These are phyloP conservation scores for Lenwebbia sp. DNA, from an alignment of 345 rosid genomes.

Conservation along the genomic window DNA sequence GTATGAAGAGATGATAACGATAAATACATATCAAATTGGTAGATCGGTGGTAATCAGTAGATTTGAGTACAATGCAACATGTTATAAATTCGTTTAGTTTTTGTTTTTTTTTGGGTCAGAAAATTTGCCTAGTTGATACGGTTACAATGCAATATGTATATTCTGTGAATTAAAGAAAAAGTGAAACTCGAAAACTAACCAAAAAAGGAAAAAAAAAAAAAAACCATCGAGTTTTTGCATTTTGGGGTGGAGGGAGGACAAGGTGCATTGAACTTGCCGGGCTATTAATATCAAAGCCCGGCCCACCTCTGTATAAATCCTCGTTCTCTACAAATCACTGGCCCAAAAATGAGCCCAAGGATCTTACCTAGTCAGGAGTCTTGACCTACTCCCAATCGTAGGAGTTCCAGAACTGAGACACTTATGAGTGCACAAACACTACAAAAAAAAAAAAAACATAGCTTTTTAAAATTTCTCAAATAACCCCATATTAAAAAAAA, in stretches of 20 bases:
- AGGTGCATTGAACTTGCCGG: not conserved
- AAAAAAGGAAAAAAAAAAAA: not conserved
- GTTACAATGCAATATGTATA: not conserved
- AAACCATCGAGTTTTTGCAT: not conserved
- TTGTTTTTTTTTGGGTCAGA: no score
- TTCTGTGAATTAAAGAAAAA: not conserved
- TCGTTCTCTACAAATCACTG: not conserved
- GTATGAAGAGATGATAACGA: fast-evolving
- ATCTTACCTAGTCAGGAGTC: not conserved
- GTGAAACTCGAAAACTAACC: not conserved
- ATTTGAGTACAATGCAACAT: not conserved
- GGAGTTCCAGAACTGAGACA: not conserved
- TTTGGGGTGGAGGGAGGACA: not conserved
- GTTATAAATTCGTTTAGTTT: not conserved
- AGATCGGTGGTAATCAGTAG: not conserved
- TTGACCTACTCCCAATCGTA: not conserved
- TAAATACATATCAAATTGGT: not conserved
- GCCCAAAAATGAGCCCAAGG: not conserved
- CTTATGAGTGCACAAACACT: not conserved
- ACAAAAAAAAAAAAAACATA: not conserved
- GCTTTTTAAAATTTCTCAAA: not conserved
- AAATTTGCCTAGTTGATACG: not conserved
- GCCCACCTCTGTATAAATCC: not conserved
- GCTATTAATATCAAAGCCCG: not conserved
- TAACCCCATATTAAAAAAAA: not conserved